Base-by-base conservation (phyloP, 768 basidiomycete species). In the Hydnomerulius pinastri region DNA sequence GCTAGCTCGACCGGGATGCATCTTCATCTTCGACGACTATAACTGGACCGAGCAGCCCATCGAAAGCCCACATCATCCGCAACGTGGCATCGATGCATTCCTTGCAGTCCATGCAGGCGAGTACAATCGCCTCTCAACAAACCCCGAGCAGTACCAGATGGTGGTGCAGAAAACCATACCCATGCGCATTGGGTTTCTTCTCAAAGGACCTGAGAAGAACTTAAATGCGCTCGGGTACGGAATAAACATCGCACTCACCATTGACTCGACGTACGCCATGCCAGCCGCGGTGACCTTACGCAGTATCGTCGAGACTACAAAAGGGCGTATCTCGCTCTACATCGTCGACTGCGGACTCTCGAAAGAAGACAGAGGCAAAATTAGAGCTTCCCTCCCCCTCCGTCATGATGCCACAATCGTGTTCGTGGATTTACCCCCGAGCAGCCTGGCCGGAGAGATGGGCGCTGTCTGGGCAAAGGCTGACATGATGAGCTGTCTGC, bases 1-100 rank as follows among this genome's bases (percentile, higher is more conserved):
- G 5, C 64, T 84, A 15, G 77, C 80, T 2, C 68, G 71, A 45
- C 70, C 75, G 27, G 77, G 73, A 6, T 78, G 78, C 4, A 65
- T 82, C 44, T 55, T 83, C 59, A 75, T 83, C 39, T 80, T 83
- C 55, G 81, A 83, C 53, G 80, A 83, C 60, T 83, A 83, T 54
- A 68, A 71, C 30, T 83, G 81, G 82, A 59, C 73, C 24, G 69
- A 65, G 35, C 74, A 82, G 52, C 77, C 76, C 0, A 58, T 71
- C 25, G 72, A 75, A 9, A 78, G 79, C 48, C 64, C 69, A 5
- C 75, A 79, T 48, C 82, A 83, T 57, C 82, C 82, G 0, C 77
- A 75, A 58, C 72, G 79, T 0, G 81, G 79, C 4, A 76, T 82
- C 47, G 80, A 83, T 44, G 73, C 77, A 9, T 83, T 84, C 58